Percentiles rank a stretch among this genome's conserved stretches.
These are phyloP conservation scores for Suhomyces pyralidae DNA, from an alignment of 805 yeast species.

Conservation along the genomic window DNA sequence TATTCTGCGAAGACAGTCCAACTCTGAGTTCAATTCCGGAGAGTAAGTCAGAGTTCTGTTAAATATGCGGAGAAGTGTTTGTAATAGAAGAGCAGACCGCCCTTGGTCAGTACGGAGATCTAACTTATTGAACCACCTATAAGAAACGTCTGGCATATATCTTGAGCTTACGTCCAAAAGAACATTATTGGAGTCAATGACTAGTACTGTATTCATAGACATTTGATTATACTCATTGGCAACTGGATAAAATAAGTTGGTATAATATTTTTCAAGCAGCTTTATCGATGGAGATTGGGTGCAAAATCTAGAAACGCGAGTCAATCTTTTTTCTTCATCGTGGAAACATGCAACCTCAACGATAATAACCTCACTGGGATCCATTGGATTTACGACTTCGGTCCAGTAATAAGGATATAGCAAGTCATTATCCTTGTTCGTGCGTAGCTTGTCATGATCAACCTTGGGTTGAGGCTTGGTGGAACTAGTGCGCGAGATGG, in stretches of 20 bases:
- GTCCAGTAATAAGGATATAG: constrained; percentile 38
- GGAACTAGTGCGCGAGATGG: constrained; percentile 9
- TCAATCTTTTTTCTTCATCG: constrained; percentile 24
- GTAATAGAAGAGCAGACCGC: constrained; percentile 21
- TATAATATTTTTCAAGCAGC: constrained; percentile 6
- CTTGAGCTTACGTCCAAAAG: constrained; percentile 29
- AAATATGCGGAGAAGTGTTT: constrained; percentile 21
- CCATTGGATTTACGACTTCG: constrained; percentile 30
- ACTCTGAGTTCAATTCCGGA: constrained; percentile 13
- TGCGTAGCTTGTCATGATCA: constrained; percentile 15
- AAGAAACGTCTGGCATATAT: constrained; percentile 29
- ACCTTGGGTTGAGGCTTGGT: constrained; percentile 21
- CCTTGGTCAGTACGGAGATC: constrained; percentile 30
- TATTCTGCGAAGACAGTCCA: constrained; percentile 16
- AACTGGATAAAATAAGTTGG: constrained; percentile 20
- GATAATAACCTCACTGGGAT: constrained; percentile 21
- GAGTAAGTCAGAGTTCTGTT: constrained; percentile 10
- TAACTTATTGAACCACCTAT: constrained; percentile 25
- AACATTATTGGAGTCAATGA: constrained; percentile 14
- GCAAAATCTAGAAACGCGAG: constrained; percentile 17
- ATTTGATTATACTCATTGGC: constrained; percentile 22
- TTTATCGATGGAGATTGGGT: neutral
- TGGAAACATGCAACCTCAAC: constrained; percentile 30
- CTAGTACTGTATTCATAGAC: constrained; percentile 30
- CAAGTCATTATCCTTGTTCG: constrained; percentile 29